A percentile compares a stretch with the other conserved stretches of the same genome.
phyloP scores from a whole-genome alignment of 805 yeast species.

The Sugiyamaella mastotermitis region DNA sequence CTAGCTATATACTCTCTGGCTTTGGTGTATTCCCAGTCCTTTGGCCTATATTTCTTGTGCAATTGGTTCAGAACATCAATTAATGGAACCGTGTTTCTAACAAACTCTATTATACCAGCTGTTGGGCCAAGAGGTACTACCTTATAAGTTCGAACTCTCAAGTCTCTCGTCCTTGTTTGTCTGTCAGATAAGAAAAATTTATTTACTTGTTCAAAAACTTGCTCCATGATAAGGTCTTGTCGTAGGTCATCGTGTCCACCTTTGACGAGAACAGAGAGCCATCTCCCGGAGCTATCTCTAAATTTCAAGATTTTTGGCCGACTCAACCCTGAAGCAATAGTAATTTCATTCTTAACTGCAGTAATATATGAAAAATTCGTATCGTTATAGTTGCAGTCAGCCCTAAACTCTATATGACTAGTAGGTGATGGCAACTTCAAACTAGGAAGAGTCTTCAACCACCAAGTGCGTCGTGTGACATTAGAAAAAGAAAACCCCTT shows the following conservation, averaged over 20 bases:
- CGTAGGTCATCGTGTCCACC: conserved; percentile 87
- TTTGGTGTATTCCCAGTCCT: conserved; percentile 42
- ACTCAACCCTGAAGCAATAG: conserved; percentile 82
- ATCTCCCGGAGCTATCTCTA: conserved; percentile 49
- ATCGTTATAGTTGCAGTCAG: conserved; percentile 37
- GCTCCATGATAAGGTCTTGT: conserved; percentile 97
- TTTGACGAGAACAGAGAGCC: conserved; percentile 60
- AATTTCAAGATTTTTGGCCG: conserved; percentile 73
- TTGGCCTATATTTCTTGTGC: conserved; percentile 43
- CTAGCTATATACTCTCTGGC: conserved; percentile 64
- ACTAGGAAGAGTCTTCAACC: conserved; percentile 43
- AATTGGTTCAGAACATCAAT: conserved; percentile 60
- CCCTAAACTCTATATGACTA: conserved; percentile 36
- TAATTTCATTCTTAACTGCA: conserved; percentile 40
- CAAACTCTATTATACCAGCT: conserved; percentile 88
- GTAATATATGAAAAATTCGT: conserved; percentile 41
- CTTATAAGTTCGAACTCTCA: conserved; percentile 74
- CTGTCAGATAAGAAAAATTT: conserved; percentile 50
- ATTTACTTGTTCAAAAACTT: conserved; percentile 86
- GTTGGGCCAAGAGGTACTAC: conserved; percentile 86
- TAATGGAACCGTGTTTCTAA: conserved; percentile 65
- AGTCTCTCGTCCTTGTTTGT: conserved; percentile 48
- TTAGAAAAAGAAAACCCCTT: too few species aligned
- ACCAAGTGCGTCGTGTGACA: conserved; percentile 42
- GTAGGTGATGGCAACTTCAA: conserved; percentile 65